phyloP scores from a whole-genome alignment of 352 stramenopile genomes.

The Pythium phragmiticola region DNA sequence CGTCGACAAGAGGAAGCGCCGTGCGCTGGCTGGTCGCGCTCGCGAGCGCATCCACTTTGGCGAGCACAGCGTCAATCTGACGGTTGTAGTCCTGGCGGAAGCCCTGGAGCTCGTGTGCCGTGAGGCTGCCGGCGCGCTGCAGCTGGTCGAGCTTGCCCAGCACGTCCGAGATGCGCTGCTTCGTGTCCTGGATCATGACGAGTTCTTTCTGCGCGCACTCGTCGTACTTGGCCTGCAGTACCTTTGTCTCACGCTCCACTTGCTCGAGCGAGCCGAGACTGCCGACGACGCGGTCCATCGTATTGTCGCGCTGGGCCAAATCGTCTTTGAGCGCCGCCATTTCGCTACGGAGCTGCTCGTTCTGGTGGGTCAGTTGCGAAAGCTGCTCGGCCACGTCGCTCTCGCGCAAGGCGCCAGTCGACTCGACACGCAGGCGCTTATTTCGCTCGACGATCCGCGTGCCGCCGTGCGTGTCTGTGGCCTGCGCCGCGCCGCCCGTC shows the following conservation, averaged over 20 bases:
- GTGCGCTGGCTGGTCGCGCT: slow-evolving; percentile 20
- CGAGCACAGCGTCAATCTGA: slow-evolving; percentile 46
- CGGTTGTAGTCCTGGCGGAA: slow-evolving; percentile 45
- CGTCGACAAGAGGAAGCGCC: slow-evolving; percentile 5
- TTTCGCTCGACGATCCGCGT: slow-evolving; percentile 1
- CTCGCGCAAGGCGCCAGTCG: slow-evolving; percentile 16
- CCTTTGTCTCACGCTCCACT: slow-evolving; percentile 38
- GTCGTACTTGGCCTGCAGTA: slow-evolving; percentile 48
- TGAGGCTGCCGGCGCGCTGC: slow-evolving; percentile 34
- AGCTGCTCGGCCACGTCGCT: slow-evolving; percentile 36
- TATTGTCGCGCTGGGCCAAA: slow-evolving; percentile 23
- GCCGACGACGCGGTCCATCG: slow-evolving; percentile 39
- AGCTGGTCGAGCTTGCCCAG: slow-evolving; percentile 48
- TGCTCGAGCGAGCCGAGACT: slow-evolving; percentile 37
- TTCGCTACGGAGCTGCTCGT: slow-evolving; percentile 31
- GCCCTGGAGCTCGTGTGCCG: slow-evolving; percentile 37
- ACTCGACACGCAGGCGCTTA: slow-evolving; percentile 7
- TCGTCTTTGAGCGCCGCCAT: slow-evolving; percentile 26
- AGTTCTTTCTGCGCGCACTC: slow-evolving; percentile 46
- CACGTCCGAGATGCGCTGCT: slow-evolving; percentile 52
- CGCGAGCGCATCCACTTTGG: slow-evolving; percentile 38
- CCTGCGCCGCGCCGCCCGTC: neutral
- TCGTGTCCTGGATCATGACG: slow-evolving; percentile 45
- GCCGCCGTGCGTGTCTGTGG: neutral
- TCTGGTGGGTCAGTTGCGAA: slow-evolving; percentile 18